Percentiles rank a stretch among this genome's conserved stretches.
These are phyloP conservation scores for Fusarium algeriense DNA, from an alignment of 2,329 filamentous ascomycete genomes.

Conservation along the genomic window DNA sequence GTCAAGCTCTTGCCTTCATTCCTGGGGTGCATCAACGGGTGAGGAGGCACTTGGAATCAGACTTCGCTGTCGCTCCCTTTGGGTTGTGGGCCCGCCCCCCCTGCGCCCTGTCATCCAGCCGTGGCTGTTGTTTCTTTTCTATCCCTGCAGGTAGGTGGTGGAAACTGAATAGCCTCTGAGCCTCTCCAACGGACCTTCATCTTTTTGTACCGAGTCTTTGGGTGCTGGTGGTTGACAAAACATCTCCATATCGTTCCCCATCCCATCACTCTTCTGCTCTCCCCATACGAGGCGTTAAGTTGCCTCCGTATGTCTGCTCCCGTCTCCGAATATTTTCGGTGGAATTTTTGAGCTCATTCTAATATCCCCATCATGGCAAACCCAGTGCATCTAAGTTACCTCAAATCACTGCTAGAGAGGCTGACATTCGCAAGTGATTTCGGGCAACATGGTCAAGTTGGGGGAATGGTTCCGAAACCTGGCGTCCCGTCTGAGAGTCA, in stretches of 20 bases:
- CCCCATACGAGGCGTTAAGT: slow-evolving; percentile 5
- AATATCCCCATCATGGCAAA: slow-evolving; percentile 23
- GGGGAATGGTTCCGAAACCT: slow-evolving; percentile 25
- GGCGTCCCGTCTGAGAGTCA: slow-evolving; percentile 16
- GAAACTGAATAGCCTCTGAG: slow-evolving; percentile 28
- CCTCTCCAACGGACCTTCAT: slow-evolving; percentile 5
- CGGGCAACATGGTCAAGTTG: slow-evolving; percentile 25
- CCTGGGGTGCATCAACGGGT: slow-evolving; percentile 30
- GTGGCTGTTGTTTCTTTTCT: slow-evolving; percentile 28
- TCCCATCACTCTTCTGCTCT: not conserved
- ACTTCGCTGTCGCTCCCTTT: slow-evolving; percentile 1
- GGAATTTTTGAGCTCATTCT: not conserved
- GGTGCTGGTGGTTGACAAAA: slow-evolving; percentile 9
- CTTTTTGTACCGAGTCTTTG: not conserved
- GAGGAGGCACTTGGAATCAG: slow-evolving; percentile 24
- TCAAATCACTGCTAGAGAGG: slow-evolving; percentile 19
- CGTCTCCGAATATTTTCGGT: slow-evolving; percentile 40
- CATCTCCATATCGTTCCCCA: slow-evolving; percentile 6
- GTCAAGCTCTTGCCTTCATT: slow-evolving; percentile 32
- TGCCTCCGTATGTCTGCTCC: not conserved
- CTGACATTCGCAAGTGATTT: slow-evolving; percentile 15
- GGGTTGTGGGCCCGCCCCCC: slow-evolving; percentile 14
- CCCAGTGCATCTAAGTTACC: slow-evolving; percentile 6
- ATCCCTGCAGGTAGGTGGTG: slow-evolving; percentile 22
- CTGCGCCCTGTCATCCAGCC: slow-evolving; percentile 16